Evolutionary conservation across 768 basidiomycete genomes (phyloP), one percentile per base, ranked within the genome.

Genomic region (Mycena kentingensis): DNA sequence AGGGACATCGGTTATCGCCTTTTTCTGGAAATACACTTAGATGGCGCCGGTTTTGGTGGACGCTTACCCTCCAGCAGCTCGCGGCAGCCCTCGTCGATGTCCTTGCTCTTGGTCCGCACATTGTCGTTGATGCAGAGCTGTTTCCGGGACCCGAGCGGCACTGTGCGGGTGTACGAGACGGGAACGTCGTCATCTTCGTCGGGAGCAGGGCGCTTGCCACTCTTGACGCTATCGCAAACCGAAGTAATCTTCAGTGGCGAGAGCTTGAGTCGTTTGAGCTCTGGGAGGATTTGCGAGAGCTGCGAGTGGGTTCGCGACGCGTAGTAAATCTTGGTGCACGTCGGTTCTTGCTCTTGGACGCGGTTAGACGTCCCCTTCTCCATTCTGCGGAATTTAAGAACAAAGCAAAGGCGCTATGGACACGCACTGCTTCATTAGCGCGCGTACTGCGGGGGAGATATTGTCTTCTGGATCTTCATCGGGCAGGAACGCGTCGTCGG

Each of bases 301-400:
- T 99, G 96, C 2, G 95, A 95, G 70, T 99, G 96, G 1, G 96
- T 99, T 27, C 96, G 79, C 0, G 97, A 98, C 0, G 95, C 90
- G 64, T 95, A 97, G 67, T 84, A 97, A 54, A 98, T 87, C 76
- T 93, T 90, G 31, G 83, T 87, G 63, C 87, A 89, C 4, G 78
- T 77, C 15, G 78, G 77, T 51, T 85, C 85, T 38, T 73, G 72
- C 48, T 69, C 70, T 13, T 64, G 65, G 21, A 68, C 62, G 19
- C 46, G 52, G 16, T 50, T 41, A 22, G 52, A 37, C 28, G 54
- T 15, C 51, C 60, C 16, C 35, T 51, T 41, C 57, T 64, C 43
- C 69, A 63, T 25, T 58, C 55, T 57, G 15, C 73, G 63, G 54
- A 70, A 39, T 37, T 47, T 64, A 25, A 60, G 49, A 27, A 28